phyloP scores from a whole-genome alignment of 176 grass and related monocot genomes.

The Areca catechu region DNA sequence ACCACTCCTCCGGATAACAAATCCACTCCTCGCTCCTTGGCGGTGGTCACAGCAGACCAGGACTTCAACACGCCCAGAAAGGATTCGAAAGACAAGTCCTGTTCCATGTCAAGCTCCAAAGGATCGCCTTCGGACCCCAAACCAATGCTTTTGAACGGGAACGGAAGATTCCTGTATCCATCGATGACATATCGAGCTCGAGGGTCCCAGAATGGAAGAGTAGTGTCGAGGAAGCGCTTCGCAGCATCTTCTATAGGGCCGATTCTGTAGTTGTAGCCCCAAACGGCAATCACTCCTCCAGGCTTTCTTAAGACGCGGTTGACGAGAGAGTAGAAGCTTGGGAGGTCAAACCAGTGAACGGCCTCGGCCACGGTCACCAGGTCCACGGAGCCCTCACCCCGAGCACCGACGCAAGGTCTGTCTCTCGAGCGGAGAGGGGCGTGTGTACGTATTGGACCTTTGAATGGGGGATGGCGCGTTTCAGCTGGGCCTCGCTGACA shows the following conservation, averaged over 20 bases:
- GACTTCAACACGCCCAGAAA: conserved; percentile 33
- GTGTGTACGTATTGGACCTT: conserved; percentile 56
- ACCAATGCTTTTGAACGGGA: conserved; percentile 65
- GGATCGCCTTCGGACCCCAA: conserved; percentile 52
- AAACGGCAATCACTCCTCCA: conserved; percentile 58
- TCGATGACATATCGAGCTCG: conserved; percentile 36
- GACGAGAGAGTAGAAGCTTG: conserved; percentile 55
- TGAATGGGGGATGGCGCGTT: conserved; percentile 24
- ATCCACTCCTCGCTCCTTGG: conserved; percentile 51
- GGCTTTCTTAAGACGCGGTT: conserved; percentile 51
- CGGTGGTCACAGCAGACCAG: conserved; percentile 32
- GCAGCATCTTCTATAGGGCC: conserved; percentile 26
- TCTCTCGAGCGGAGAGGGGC: conserved; percentile 21
- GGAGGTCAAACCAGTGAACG: conserved; percentile 78
- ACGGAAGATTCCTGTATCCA: conserved; percentile 45
- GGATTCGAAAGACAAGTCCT: conserved; percentile 44
- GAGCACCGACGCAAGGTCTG: conserved; percentile 40
- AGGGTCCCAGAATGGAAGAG: conserved; percentile 45
- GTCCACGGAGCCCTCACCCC: conserved; percentile 68
- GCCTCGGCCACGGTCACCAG: conserved; percentile 45
- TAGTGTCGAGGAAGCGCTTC: conserved; percentile 25
- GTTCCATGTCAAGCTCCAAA: conserved; percentile 39
- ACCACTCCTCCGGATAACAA: conserved; percentile 37
- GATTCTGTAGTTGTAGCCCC: conserved; percentile 51
- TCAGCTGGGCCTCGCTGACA: conserved; percentile 46